Conservation (phyloP, 2,329 filamentous ascomycete genomes). For the Neonectria hederae region DNA sequence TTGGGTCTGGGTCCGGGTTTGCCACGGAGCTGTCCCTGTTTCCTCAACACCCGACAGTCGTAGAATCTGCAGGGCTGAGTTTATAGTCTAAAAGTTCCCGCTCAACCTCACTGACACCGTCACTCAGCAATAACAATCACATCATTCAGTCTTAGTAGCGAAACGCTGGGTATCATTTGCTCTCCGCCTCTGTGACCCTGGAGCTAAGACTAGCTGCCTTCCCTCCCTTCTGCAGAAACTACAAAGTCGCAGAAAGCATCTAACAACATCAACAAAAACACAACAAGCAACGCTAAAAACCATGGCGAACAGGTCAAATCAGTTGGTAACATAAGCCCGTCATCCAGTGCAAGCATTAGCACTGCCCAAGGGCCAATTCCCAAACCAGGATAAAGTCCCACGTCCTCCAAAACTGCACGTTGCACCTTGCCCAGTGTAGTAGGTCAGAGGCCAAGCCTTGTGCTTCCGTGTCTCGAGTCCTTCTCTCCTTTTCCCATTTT, state of each 20-base stretch:
- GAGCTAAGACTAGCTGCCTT: constrained; percentile 26
- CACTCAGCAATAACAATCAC: background rate
- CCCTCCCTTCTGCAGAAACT: constrained; percentile 22
- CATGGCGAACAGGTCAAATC: constrained; percentile 25
- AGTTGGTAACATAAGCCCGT: constrained; percentile 22
- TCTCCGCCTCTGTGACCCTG: constrained; percentile 30
- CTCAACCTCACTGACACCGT: background rate
- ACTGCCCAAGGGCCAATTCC: constrained; percentile 15
- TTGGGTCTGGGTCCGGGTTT: constrained; percentile 6
- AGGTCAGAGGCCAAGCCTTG: background rate
- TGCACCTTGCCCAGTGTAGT: background rate
- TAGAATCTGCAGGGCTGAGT: background rate
- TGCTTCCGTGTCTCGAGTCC: background rate
- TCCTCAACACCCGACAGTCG: background rate
- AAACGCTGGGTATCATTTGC: constrained; percentile 44
- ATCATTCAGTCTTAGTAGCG: constrained; percentile 23
- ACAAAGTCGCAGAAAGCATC: constrained; percentile 27
- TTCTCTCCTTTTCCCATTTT: constrained; percentile 17
- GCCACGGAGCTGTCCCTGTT: background rate
- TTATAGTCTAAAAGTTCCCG: background rate
- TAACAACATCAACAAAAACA: constrained; percentile 24
- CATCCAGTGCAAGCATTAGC: constrained; percentile 8
- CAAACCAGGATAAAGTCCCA: constrained; percentile 11
- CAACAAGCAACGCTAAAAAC: constrained; percentile 21
- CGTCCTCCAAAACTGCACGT: background rate